Conservation (phyloP, 768 basidiomycete genomes). For the Boletus tomentosulus region DNA sequence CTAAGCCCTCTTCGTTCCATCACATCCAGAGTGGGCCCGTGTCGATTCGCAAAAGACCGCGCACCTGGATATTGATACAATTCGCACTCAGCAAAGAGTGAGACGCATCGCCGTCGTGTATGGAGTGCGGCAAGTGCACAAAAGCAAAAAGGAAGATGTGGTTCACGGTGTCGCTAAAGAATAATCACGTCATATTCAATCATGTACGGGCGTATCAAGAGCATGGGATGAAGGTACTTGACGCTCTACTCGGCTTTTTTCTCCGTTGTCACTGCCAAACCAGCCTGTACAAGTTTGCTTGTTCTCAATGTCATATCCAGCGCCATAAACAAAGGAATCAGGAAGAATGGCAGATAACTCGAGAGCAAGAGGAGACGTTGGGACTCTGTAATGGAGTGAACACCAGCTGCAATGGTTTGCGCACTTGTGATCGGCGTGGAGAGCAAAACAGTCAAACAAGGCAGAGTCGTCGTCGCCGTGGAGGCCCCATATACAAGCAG, state of each 20-base stretch:
- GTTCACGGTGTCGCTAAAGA: neutral
- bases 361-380: slow-evolving; percentile 58
- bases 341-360: slow-evolving; percentile 73
- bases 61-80: no score
- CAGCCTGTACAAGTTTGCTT: slow-evolving; percentile 28
- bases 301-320: slow-evolving; percentile 61
- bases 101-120: neutral
- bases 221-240: neutral
- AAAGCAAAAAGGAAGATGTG: neutral
- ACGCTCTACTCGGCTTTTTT: slow-evolving; percentile 17
- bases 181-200: neutral
- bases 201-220: neutral
- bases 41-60: no score
- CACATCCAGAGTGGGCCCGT: no score
- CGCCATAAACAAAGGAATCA: slow-evolving; percentile 67
- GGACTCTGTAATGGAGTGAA: slow-evolving; percentile 40
- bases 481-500: slow-evolving; percentile 74
- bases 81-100: no score
- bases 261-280: slow-evolving; percentile 10
- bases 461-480: slow-evolving; percentile 71
- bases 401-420: slow-evolving; percentile 26
- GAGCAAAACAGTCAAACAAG: slow-evolving; percentile 63
- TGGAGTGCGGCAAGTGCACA: neutral
- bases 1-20: no score
- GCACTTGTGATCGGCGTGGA: slow-evolving; percentile 42